Evolutionary conservation across 2,329 filamentous ascomycete genomes (phyloP).

Genomic region (Pseudocercospora fijiensis): DNA sequence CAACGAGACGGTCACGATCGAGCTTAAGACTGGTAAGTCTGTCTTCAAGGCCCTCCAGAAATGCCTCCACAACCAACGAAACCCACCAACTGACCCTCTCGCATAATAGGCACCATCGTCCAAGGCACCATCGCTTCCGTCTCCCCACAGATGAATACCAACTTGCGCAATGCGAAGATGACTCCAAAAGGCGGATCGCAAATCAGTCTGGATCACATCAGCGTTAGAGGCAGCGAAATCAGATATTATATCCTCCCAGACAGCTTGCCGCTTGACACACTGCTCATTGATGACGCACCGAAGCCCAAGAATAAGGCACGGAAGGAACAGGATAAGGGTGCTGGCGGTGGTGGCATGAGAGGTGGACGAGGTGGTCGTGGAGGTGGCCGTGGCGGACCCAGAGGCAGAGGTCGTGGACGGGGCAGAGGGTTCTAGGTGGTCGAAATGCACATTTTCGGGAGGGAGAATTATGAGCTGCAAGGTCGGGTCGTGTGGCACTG

Average conservation of each 20-base stretch:
- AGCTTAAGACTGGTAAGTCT: slow-evolving; percentile 89
- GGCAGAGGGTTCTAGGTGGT: slow-evolving; percentile 26
- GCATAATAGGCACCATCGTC: slow-evolving; percentile 75
- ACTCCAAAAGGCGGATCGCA: slow-evolving; percentile 84
- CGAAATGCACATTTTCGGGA: too few relatives aligned
- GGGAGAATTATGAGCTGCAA: neutral
- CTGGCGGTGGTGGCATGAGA: slow-evolving; percentile 42
- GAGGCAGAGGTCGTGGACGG: slow-evolving; percentile 35
- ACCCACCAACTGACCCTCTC: neutral
- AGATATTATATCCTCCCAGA: slow-evolving; percentile 96
- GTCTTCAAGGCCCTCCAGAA: neutral
- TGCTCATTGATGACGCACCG: slow-evolving; percentile 92
- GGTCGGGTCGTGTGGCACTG: neutral
- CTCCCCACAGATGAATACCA: slow-evolving; percentile 97
- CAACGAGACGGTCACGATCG: slow-evolving; percentile 97
- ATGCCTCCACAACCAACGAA: neutral
- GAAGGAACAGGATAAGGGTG: slow-evolving; percentile 67
- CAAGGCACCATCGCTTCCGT: slow-evolving; percentile 96
- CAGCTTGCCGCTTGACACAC: slow-evolving; percentile 88
- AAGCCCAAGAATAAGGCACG: slow-evolving; percentile 99
- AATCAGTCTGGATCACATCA: slow-evolving; percentile 89
- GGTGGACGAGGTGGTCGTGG: slow-evolving; percentile 52
- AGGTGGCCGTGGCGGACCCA: slow-evolving; percentile 43
- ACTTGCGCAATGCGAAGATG: slow-evolving; percentile 95
- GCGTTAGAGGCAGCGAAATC: slow-evolving; percentile 92